Evolutionary conservation across 1,284 basidiomycete species (phyloP).

Genomic region (Mycosarcoma maydis): DNA sequence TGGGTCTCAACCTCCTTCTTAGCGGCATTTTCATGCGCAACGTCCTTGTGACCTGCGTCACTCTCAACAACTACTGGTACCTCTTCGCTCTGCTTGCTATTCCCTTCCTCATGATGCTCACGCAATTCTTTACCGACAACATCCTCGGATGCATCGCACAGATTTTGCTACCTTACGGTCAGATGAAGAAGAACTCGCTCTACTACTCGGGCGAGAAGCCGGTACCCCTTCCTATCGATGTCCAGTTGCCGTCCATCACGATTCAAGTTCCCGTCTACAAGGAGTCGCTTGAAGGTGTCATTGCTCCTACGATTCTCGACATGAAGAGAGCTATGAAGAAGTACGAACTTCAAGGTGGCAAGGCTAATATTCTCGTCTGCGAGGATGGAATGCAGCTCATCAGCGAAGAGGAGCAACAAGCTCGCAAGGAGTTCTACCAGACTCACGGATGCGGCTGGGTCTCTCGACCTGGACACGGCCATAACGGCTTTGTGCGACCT

Average conservation of each 20-base stretch:
- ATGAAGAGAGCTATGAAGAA: slow-evolving; percentile 87
- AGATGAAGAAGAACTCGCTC: slow-evolving; percentile 70
- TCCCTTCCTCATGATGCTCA: slow-evolving; percentile 75
- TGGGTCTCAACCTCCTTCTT: slow-evolving; percentile 68
- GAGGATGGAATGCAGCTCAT: slow-evolving; percentile 79
- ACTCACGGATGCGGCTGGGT: slow-evolving; percentile 81
- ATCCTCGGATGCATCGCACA: slow-evolving; percentile 69
- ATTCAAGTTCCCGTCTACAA: slow-evolving; percentile 84
- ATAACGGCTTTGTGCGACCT: slow-evolving; percentile 78
- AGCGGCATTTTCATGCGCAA: slow-evolving; percentile 74
- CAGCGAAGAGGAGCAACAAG: slow-evolving; percentile 73
- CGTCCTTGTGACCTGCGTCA: slow-evolving; percentile 76
- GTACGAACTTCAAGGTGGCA: slow-evolving; percentile 84
- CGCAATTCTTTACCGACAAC: slow-evolving; percentile 75
- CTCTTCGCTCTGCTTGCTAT: slow-evolving; percentile 73
- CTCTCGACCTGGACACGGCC: slow-evolving; percentile 77
- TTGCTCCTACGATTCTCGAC: slow-evolving; percentile 78
- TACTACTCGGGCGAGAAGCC: slow-evolving; percentile 68
- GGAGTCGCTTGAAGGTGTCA: slow-evolving; percentile 68
- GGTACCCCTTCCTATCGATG: slow-evolving; percentile 76
- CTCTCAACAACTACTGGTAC: slow-evolving; percentile 75
- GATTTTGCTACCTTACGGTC: slow-evolving; percentile 72
- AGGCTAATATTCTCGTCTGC: slow-evolving; percentile 78
- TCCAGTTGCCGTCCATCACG: slow-evolving; percentile 77
- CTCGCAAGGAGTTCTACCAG: slow-evolving; percentile 78